Evolutionary conservation across 495 filamentous ascomycete genomes (phyloP), one percentile per base, ranked within the genome.

Genomic region (Glutinoglossum americanum): DNA sequence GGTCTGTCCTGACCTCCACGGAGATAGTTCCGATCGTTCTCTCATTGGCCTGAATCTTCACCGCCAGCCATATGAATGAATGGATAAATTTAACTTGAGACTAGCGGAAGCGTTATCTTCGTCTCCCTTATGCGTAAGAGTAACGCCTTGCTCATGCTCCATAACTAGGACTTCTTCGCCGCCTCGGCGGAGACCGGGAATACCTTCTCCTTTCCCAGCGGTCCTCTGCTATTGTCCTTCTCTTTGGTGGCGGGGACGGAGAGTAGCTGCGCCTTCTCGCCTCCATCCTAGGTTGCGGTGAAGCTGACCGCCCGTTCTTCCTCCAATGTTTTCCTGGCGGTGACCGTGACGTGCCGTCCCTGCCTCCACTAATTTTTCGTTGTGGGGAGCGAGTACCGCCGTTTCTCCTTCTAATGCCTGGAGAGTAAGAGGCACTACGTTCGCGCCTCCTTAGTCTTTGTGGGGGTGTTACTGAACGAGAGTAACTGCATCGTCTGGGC

Each of bases 401-500:
- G n/a, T 35, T 15, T 33, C 56, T 17, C 26, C 23, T 35, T 35
- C 30, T 19, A 9, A 19, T 3, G 8, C 10, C 30, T 41, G 56
- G 56, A 19, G 56, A 37, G 51, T 37, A 37, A 27, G 55, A 58
- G 13, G 32, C 15, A 21, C 27, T 35, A n/a, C 57, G 57, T 6
- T 30, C 26, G n/a, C 33, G 30, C 10, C 26, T 55, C 25, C 51
- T 55, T 13, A 8, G 2, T 7, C 48, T 47, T 17, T 13, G 41
- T 23, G 48, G 57, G 26, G 57, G 57, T 30, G 48, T 35, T 13
- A 39, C 27, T 5, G 57, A 59, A 3, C 26, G 57, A 13, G 48
- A 37, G 49, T 59, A 59, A 27, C 57, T 59, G 10, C 57, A 25
- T 21, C 28, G 27, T 25, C 57, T 37, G 15, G 56, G 25, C 19